Percentiles rank a stretch among this genome's conserved stretches.
These are phyloP conservation scores for Allomyces macrogynus DNA, from an alignment of 192 early-diverging fungal genomes.

Conservation along the genomic window DNA sequence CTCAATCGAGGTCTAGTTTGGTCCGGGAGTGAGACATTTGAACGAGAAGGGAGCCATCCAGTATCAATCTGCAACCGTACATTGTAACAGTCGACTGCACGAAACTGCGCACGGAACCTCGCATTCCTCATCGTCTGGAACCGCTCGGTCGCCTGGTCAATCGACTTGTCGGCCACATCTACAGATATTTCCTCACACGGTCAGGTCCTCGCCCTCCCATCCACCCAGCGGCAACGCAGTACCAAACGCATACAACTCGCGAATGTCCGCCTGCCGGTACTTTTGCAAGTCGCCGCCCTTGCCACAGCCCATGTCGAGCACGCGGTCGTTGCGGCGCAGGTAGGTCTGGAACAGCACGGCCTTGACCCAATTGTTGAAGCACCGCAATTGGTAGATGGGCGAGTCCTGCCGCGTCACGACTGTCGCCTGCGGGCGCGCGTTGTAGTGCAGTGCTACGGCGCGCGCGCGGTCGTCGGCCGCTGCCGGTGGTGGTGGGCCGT, in stretches of 20 bases:
- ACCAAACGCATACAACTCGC: constrained; percentile 59
- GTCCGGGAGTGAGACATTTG: neutral
- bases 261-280: constrained; percentile 50
- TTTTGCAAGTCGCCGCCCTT: constrained; percentile 82
- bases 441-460: constrained; percentile 56
- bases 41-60: constrained; percentile 2
- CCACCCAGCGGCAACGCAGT: constrained; percentile 5
- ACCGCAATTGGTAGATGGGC: constrained; percentile 62
- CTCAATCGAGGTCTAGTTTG: constrained; percentile 26
- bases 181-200: neutral
- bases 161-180: constrained; percentile 77
- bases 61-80: constrained; percentile 13
- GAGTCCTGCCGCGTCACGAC: constrained; percentile 54
- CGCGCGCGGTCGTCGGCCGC: neutral
- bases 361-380: constrained; percentile 97
- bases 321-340: constrained; percentile 25
- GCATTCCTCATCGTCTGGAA: constrained; percentile 30
- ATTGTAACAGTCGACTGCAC: constrained; percentile 71
- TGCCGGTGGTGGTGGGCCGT: too few species aligned
- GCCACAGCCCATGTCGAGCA: constrained; percentile 85
- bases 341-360: constrained; percentile 58
- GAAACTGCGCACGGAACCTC: constrained; percentile 53
- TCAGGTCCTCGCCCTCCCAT: constrained; percentile 1
- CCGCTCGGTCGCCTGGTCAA: constrained; percentile 56
- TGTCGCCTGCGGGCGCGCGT: constrained; percentile 62